These are phyloP conservation scores for Oryza glaberrima DNA, from an alignment of 176 grass and related monocot genomes.

Conservation along the genomic window DNA sequence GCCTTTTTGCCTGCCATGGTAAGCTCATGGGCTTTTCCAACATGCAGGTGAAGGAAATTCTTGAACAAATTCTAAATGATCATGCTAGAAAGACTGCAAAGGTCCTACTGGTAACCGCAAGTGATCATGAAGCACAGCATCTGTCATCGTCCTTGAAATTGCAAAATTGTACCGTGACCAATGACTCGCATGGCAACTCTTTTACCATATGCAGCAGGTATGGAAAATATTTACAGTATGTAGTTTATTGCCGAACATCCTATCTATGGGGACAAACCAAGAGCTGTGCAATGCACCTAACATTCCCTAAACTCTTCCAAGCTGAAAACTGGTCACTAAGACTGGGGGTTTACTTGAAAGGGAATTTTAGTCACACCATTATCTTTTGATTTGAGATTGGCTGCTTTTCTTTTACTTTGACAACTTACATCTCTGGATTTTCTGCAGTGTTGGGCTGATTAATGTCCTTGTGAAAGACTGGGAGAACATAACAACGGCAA, in stretches of 20 bases:
- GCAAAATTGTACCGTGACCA: slow-evolving; percentile 54
- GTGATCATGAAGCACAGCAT: slow-evolving; percentile 31
- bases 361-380: neutral
- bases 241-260: slow-evolving; percentile 1
- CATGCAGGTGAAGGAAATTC: slow-evolving; percentile 73
- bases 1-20: neutral
- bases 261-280: neutral
- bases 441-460: slow-evolving; percentile 60
- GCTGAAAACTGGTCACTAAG: neutral
- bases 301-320: neutral
- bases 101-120: slow-evolving; percentile 63
- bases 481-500: slow-evolving; percentile 45
- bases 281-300: neutral
- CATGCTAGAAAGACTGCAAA: slow-evolving; percentile 47
- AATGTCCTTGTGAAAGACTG: slow-evolving; percentile 65
- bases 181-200: slow-evolving; percentile 38
- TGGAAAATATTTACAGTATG: neutral
- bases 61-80: slow-evolving; percentile 45
- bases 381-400: neutral
- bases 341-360: neutral
- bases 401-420: neutral
- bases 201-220: slow-evolving; percentile 70
- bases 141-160: slow-evolving; percentile 45
- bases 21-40: neutral
- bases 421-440: slow-evolving; percentile 22